Conservation (phyloP, 345 rosid genomes). For the Populus nigra region DNA sequence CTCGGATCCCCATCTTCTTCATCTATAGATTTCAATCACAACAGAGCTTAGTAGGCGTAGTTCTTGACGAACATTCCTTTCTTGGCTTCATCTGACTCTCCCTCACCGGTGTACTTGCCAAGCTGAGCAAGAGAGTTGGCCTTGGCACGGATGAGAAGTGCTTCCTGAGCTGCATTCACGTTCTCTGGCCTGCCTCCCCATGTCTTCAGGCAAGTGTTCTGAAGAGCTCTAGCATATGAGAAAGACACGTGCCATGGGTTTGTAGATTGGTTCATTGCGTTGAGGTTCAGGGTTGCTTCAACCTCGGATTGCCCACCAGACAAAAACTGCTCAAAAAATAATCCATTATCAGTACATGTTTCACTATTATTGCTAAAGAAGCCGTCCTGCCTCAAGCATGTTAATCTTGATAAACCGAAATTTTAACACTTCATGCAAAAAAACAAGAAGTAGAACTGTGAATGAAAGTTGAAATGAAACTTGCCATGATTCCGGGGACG, state of each 20-base stretch:
- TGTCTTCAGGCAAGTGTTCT: slow-evolving; percentile 89
- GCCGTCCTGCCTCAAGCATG: not conserved
- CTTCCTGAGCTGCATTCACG: slow-evolving; percentile 74
- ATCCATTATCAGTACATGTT: not conserved
- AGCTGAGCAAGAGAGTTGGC: slow-evolving; percentile 95
- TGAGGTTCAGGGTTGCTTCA: slow-evolving; percentile 93
- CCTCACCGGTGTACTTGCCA: slow-evolving; percentile 85
- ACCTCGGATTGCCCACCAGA: slow-evolving; percentile 99
- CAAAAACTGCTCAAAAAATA: slow-evolving; percentile 63
- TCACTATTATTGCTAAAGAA: not conserved
- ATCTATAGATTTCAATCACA: slow-evolving; percentile 2
- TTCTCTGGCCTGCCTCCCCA: slow-evolving; percentile 92
- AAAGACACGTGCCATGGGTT: slow-evolving; percentile 97
- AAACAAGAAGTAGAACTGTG: too few relatives aligned
- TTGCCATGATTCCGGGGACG: slow-evolving; percentile 98
- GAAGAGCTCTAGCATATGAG: slow-evolving; percentile 95
- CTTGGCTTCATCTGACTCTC: slow-evolving; percentile 93
- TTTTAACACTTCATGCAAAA: too few relatives aligned
- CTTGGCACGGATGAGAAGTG: slow-evolving; percentile 67
- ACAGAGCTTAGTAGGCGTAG: slow-evolving; percentile 53
- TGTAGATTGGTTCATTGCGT: slow-evolving; percentile 89
- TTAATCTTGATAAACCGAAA: not conserved
- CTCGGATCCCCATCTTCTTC: slow-evolving; percentile 22
- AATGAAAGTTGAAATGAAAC: slow-evolving; percentile 14
- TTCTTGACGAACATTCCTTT: slow-evolving; percentile 90